These are phyloP conservation scores for Hanseniaspora guilliermondii DNA, from an alignment of 805 yeast genomes.

Conservation along the genomic window DNA sequence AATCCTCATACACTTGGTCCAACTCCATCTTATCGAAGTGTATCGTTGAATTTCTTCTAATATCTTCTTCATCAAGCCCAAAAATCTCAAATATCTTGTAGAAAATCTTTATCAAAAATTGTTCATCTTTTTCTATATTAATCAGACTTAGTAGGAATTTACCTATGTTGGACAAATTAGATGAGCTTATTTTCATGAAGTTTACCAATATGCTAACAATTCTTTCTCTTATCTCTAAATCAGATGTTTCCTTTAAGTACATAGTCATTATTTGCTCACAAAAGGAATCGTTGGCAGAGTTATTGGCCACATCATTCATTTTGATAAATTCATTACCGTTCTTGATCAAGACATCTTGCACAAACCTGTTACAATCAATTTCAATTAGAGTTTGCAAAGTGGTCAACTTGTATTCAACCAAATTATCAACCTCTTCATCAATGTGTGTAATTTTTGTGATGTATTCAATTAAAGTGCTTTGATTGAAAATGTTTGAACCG, in stretches of 20 bases:
- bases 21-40: constrained; percentile 3
- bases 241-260: constrained; percentile 1
- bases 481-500: neutral
- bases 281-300: constrained; percentile 14
- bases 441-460: neutral
- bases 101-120: constrained; percentile 2
- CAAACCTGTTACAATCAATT: neutral
- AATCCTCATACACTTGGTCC: constrained; percentile 6
- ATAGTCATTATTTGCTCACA: constrained; percentile 11
- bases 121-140: constrained; percentile 2
- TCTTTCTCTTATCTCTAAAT: neutral
- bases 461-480: neutral
- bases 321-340: constrained; percentile 15
- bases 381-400: constrained; percentile 3
- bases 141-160: constrained; percentile 5
- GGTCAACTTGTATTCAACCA: constrained; percentile 5
- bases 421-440: constrained; percentile 17
- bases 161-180: neutral
- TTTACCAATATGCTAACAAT: neutral
- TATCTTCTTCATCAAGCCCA: constrained; percentile 12
- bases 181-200: neutral
- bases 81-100: constrained; percentile 9
- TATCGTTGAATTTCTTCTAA: neutral
- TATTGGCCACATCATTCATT: constrained; percentile 14
- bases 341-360: constrained; percentile 16